Evolutionary conservation across 2,329 filamentous ascomycete genomes (phyloP).

Genomic region (Aureobasidium sp.): DNA sequence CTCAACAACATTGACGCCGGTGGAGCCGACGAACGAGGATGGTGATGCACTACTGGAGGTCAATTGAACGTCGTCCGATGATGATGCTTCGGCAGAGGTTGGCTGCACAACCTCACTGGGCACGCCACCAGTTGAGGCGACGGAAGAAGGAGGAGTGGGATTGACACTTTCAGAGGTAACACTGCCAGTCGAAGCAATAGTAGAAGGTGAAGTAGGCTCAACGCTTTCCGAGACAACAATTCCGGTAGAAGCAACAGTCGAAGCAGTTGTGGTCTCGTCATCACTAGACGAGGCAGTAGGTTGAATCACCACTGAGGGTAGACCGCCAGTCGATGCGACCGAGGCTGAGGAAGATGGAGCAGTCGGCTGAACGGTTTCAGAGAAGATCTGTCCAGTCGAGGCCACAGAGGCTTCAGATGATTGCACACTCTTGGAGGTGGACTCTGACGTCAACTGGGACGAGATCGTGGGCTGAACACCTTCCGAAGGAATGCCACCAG

Average conservation of each 20-base stretch:
- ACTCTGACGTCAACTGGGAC: not conserved
- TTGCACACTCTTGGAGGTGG: not conserved
- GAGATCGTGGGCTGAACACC: not conserved
- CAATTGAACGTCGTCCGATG: conserved; percentile 5
- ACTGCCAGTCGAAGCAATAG: not conserved
- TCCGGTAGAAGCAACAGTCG: conserved; percentile 1
- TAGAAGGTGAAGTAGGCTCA: conserved; percentile 4
- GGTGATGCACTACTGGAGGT: not conserved
- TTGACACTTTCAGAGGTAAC: not conserved
- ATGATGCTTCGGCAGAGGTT: not conserved
- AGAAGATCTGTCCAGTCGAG: not conserved
- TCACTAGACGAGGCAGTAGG: not conserved
- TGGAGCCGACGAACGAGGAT: not conserved
- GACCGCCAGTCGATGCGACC: not conserved
- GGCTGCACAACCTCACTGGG: not conserved
- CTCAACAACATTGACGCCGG: conserved; percentile 3
- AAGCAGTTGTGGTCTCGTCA: not conserved
- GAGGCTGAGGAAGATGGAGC: not conserved
- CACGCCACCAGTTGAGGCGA: not conserved
- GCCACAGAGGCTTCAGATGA: not conserved
- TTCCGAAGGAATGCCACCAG: not conserved
- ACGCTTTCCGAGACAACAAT: not conserved
- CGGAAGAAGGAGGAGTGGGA: not conserved
- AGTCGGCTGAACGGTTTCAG: not conserved
- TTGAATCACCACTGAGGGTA: not conserved